A percentile compares a stretch with the other conserved stretches of the same genome.
These are phyloP conservation scores for Hypoxylon sp. DNA, from an alignment of 2,329 filamentous ascomycete species.

Conservation along the genomic window DNA sequence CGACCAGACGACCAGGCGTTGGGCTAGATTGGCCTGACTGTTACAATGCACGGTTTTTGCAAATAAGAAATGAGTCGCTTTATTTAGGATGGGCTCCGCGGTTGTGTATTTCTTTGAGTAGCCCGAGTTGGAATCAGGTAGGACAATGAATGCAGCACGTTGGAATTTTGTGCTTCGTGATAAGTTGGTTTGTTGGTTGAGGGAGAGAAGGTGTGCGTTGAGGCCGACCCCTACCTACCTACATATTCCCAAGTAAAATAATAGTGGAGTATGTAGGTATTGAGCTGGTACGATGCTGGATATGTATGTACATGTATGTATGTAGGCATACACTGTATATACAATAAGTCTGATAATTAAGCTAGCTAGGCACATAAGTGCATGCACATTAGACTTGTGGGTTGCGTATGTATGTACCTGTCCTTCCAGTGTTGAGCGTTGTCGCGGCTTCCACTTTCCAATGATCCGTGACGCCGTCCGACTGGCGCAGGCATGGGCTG, in stretches of 20 bases:
- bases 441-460: conserved; percentile 24
- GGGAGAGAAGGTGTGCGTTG: conserved; percentile 4
- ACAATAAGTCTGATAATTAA: background rate
- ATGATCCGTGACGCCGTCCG: conserved; percentile 26
- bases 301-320: background rate
- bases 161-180: conserved; percentile 33
- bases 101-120: conserved; percentile 27
- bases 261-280: conserved; percentile 1
- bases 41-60: conserved; percentile 28
- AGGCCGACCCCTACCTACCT: too few relatives aligned
- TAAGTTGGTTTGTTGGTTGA: conserved; percentile 29
- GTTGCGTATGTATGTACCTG: background rate
- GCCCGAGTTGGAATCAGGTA: conserved; percentile 24
- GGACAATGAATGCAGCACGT: conserved; percentile 38
- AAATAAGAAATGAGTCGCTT: conserved; percentile 33
- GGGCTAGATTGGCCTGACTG: conserved; percentile 31
- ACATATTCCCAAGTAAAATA: conserved; percentile 1
- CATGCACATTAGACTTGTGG: background rate
- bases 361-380: background rate
- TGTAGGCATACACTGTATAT: background rate
- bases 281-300: background rate
- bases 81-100: conserved; percentile 31
- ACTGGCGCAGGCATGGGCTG: conserved; percentile 17
- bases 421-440: background rate
- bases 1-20: conserved; percentile 31